Evolutionary conservation across 2,329 filamentous ascomycete species (phyloP).

Genomic region (Camptophora hylomeconis): DNA sequence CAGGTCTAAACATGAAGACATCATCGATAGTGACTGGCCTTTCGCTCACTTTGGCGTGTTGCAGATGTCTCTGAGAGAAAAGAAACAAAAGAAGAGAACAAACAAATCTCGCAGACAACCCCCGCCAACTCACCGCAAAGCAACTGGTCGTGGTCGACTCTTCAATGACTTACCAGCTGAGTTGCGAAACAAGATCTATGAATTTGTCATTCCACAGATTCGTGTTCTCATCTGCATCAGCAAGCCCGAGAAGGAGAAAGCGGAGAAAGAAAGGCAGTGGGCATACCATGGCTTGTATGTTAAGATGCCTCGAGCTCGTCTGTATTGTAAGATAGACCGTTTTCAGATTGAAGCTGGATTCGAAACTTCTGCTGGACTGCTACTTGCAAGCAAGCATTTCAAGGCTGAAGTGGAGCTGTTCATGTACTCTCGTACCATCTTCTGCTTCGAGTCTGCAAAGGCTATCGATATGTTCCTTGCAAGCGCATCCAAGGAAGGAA

Average conservation of each 20-base stretch:
- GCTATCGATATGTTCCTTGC: constrained; percentile 27
- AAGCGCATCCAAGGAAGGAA: constrained; percentile 28
- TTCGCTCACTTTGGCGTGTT: too few relatives aligned
- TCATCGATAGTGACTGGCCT: too few relatives aligned
- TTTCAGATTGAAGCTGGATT: constrained; percentile 1
- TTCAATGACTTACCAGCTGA: constrained; percentile 61
- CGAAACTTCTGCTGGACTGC: constrained; percentile 5
- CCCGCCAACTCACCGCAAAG: too few relatives aligned
- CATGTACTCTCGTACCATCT: constrained; percentile 16
- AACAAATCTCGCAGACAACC: too few relatives aligned
- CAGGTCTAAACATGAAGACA: too few relatives aligned
- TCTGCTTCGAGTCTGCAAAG: constrained; percentile 14
- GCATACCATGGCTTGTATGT: constrained; percentile 7
- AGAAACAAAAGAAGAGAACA: too few relatives aligned
- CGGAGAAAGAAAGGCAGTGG: constrained; percentile 6
- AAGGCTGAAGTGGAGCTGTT: constrained; percentile 12
- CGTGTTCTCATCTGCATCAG: constrained; percentile 10
- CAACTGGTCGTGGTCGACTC: too few relatives aligned
- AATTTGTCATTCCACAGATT: constrained; percentile 40
- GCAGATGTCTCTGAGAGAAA: too few relatives aligned
- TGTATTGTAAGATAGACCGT: constrained; percentile 2
- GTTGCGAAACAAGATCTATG: constrained; percentile 56
- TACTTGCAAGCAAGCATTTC: constrained; percentile 15
- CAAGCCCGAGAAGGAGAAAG: constrained; percentile 14
- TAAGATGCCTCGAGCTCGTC: constrained; percentile 10